Evolutionary conservation across 495 filamentous ascomycete species (phyloP), one percentile per base, ranked within the genome.

Genomic region (Schizothecium vesticola): DNA sequence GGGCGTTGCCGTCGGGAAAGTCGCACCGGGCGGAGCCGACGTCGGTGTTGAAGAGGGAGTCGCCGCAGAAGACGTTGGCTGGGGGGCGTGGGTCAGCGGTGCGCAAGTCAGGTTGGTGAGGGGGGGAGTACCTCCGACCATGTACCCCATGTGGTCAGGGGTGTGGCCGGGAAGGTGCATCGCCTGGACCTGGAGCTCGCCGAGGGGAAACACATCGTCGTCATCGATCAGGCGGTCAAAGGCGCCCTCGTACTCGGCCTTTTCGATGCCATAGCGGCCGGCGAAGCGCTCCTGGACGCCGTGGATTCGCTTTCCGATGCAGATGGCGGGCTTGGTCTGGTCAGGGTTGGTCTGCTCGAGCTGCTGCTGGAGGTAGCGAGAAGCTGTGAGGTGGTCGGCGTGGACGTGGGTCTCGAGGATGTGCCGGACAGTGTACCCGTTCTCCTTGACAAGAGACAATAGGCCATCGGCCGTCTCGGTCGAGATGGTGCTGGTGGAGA

Each of bases 321-420:
- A 77, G 13, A 88, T 79, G 7, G 69, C 55, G 0, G 81, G 83
- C 71, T 69, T 77, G 3, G 36, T 66, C 12, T 63, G 72, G 26
- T 75, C 71, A 0, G 23, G 56, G 36, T 19, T 43, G 36, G 16
- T 19, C 59, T 16, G 25, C 22, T 56, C 65, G 5, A 89, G 80
- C 19, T 73, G 70, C 2, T 63, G 67, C 70, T 87, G 86, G 1
- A 90, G 77, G 67, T 88, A 90, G 6, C 74, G 75, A 0, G 86
- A 74, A 0, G 87, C 82, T 1, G 85, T 88, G n/a, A 88, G 73
- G 71, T 89, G 87, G 76, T 89, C 87, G 57, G 87, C 87, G 70
- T 90, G 87, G 13, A 80, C 82, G 70, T 89, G 87, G 0, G 87
- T 88, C 71, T 89, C 87, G 22, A 89, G 79, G 31, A 89, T 82